Base-by-base conservation (phyloP, 1,284 basidiomycete genomes). In the Melampsora larici-populina region DNA sequence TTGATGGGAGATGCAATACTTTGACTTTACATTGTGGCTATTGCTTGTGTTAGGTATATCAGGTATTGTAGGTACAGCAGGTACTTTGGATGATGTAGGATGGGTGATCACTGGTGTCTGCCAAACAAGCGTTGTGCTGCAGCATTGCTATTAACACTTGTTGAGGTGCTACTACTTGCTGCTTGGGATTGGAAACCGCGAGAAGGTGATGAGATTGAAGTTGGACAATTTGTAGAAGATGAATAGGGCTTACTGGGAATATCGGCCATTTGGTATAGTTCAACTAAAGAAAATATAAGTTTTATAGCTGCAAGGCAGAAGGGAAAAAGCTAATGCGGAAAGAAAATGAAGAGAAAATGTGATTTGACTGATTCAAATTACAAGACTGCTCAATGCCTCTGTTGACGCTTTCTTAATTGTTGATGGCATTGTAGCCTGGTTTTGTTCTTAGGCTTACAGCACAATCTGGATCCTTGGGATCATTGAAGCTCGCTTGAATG, bases 391-490 rank as follows among this genome's bases (percentile, higher is more conserved):
- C 60, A 77, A 64, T 64, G 36, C 33, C 26, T 77, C 75, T 2
- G 58, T 77, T 26, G 13, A 70, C 75, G 51, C 70, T 67, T 24
- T 77, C 75, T 36, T 77, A 58, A 51, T 70, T 67, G 55, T 65
- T 66, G 2, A 63, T 51, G 11, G 63, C 26, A 40, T 70, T 64
- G 29, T 46, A 46, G 31, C 68, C 68, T 0, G 67, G 58, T 24
- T 65, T 60, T 18, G 51, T n/a, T 13, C 75, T 21, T 1, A 77
- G 58, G 29, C 68, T 51, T 15, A 77, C 60, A 24, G 46, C 29
- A 70, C 75, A 77, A 31, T 77, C 67, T 15, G 75, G 75, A 43
- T 77, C 75, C 33, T 77, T 67, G 0, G 67, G 75, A n/a, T 77
- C 75, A 33, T 77, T 77, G 51, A 77, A 77, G 48, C 68, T 51